These are phyloP conservation scores for Cercospora beticola DNA, from an alignment of 2,329 filamentous ascomycete genomes.

Conservation along the genomic window DNA sequence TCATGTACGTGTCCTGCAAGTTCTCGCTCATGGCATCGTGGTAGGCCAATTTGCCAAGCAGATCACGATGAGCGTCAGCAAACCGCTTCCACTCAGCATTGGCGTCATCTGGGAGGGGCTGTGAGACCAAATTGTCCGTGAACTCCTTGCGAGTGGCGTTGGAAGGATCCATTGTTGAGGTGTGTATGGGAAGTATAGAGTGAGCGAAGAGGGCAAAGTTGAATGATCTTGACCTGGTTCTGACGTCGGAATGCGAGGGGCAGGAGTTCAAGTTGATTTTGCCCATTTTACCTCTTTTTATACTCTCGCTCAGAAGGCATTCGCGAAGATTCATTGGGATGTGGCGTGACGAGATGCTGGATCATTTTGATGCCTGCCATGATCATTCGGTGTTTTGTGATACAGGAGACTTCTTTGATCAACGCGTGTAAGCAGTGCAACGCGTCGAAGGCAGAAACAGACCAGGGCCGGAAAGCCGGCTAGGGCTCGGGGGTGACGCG, in stretches of 20 bases:
- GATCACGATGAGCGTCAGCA: conserved; percentile 21
- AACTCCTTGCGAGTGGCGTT: conserved; percentile 33
- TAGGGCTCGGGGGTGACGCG: conserved; percentile 5
- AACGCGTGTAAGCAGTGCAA: neutral
- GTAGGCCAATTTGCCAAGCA: conserved; percentile 34
- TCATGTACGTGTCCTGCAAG: conserved; percentile 39
- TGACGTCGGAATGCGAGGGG: conserved; percentile 2
- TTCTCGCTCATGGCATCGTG: conserved; percentile 39
- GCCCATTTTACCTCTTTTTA: neutral
- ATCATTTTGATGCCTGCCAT: neutral
- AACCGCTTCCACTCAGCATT: conserved; percentile 26
- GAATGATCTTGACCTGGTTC: neutral
- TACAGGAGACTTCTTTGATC: neutral
- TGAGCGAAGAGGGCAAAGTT: neutral
- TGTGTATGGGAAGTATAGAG: neutral
- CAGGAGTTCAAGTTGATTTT: neutral
- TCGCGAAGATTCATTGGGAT: neutral
- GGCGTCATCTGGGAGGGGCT: conserved; percentile 25
- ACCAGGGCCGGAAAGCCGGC: neutral
- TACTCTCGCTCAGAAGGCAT: neutral
- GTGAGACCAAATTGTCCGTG: conserved; percentile 27
- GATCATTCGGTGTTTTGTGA: neutral
- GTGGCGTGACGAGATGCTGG: neutral
- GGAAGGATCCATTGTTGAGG: conserved; percentile 27
- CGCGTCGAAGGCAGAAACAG: neutral